phyloP scores from a whole-genome alignment of 805 yeast species.

The Yarrowia yakushimensis region DNA sequence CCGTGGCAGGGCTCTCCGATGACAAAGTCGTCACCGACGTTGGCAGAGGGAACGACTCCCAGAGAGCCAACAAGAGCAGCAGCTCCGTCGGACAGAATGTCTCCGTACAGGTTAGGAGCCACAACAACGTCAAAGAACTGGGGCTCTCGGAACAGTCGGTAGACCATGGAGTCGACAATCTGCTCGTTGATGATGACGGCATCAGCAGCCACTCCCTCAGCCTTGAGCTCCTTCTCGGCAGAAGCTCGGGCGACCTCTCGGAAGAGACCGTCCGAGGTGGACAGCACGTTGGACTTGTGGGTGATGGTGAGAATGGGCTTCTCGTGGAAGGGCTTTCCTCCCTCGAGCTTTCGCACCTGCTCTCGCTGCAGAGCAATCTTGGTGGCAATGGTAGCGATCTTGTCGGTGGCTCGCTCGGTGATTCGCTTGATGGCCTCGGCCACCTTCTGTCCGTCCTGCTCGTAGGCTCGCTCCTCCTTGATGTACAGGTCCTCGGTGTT shows the following conservation, averaged over 20 bases:
- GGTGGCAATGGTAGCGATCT: slow-evolving; percentile 85
- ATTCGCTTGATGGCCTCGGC: slow-evolving; percentile 99
- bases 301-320: slow-evolving; percentile 82
- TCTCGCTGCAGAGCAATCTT: slow-evolving; percentile 92
- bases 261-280: slow-evolving; percentile 92
- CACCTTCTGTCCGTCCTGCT: slow-evolving; percentile 77
- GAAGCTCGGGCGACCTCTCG: slow-evolving; percentile 73
- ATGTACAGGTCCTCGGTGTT: slow-evolving; percentile 97
- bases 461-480: slow-evolving; percentile 81
- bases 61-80: slow-evolving; percentile 94
- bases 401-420: slow-evolving; percentile 77
- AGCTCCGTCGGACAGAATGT: slow-evolving; percentile 93
- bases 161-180: slow-evolving; percentile 98
- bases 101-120: slow-evolving; percentile 98
- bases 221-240: slow-evolving; percentile 41
- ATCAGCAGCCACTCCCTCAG: not conserved
- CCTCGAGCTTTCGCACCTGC: slow-evolving; percentile 57
- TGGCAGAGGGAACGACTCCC: slow-evolving; percentile 97
- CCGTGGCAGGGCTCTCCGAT: slow-evolving; percentile 99
- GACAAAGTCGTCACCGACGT: slow-evolving; percentile 93
- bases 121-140: slow-evolving; percentile 96
- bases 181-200: slow-evolving; percentile 67
- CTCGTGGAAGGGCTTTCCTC: slow-evolving; percentile 41
- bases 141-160: slow-evolving; percentile 98
- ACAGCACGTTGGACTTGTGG: slow-evolving; percentile 93